Conservation (phyloP, 495 filamentous ascomycete species). For the Polyplosphaeria fusca region DNA sequence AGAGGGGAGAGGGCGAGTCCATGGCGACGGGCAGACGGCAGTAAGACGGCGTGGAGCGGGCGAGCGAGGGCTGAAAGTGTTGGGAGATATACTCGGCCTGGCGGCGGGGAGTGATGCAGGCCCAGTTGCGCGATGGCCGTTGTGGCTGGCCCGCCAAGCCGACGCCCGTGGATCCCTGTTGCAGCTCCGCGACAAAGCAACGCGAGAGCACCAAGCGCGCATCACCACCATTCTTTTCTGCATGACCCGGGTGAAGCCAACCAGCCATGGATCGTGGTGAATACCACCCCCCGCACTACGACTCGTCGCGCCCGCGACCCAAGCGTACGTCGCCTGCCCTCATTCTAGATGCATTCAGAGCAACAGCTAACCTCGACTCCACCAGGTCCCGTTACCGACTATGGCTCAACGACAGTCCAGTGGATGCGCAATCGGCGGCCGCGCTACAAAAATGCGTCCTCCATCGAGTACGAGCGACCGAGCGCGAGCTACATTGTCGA, state of each 20-base stretch:
- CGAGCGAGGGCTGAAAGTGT: not conserved
- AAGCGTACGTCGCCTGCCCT: conserved; percentile 18
- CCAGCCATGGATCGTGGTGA: conserved; percentile 24
- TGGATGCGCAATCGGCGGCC: conserved; percentile 88
- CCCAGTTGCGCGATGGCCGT: not conserved
- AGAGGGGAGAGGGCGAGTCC: not conserved
- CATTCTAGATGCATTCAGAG: not conserved
- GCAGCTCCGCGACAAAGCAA: not conserved
- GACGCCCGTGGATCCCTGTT: not conserved
- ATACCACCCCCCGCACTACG: conserved; percentile 18
- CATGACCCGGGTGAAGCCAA: not conserved
- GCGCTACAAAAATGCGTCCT: conserved; percentile 63
- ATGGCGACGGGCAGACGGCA: not conserved
- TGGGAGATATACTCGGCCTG: not conserved
- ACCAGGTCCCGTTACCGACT: conserved; percentile 85
- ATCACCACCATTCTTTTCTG: not conserved
- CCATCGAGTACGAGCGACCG: conserved; percentile 75
- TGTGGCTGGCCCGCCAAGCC: not conserved
- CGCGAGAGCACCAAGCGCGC: not conserved
- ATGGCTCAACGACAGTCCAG: conserved; percentile 85
- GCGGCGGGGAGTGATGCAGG: not conserved
- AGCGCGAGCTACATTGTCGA: conserved; percentile 85
- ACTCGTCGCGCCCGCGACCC: conserved; percentile 20
- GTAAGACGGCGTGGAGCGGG: not conserved
- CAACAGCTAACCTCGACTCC: not conserved